Base-by-base conservation (phyloP, 1,139 yeast genomes). In the Groenewaldozyma sp. region DNA sequence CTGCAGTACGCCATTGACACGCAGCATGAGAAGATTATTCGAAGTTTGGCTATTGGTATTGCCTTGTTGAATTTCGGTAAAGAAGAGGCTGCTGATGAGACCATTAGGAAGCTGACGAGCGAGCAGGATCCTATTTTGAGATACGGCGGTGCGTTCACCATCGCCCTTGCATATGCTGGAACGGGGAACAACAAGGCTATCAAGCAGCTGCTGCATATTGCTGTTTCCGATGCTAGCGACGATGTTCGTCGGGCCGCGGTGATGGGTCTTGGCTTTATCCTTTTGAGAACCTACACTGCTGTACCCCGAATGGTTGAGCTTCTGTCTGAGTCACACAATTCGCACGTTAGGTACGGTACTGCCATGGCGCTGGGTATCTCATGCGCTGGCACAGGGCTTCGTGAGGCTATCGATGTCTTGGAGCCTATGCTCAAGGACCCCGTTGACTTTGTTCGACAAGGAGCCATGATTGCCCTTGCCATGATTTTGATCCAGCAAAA, bases 281-380 rank as follows among this genome's bases (percentile, higher is more conserved):
- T 91, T 52, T 72, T 91, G 48, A 82, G 95, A 56, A 94, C 88
- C 62, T 84, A 86, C 60, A 80, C 91, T 24, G 87, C 95, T 0
- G 91, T 93, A 26, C 98, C 98, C 45, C 82, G 94, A 54, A 82
- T 93, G 66, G 96, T 91, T 28, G 95, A 88, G 60, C 71, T 91
- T 47, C 71, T 93, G 53, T 77, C 95, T 1, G 95, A 88, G 63
- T 84, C 95, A 1, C 96, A 91, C 62, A 93, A 91, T 59, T 95
- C 98, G 13, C 97, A 93, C 59, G 98, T 93, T 24, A 83, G 99
- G 63, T 91, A 93, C 59, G 99, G 99, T 65, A 82, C 97, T 31
- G 95, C 97, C 2, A 70, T 91, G 77, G 98, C 99, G 0, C 72
- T 91, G 49, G 98, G 97, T 64, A 83, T 93, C 45, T 78, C 97